Evolutionary conservation across 139 green algal species (phyloP).

Genomic region (Haematococcus lacustris): DNA sequence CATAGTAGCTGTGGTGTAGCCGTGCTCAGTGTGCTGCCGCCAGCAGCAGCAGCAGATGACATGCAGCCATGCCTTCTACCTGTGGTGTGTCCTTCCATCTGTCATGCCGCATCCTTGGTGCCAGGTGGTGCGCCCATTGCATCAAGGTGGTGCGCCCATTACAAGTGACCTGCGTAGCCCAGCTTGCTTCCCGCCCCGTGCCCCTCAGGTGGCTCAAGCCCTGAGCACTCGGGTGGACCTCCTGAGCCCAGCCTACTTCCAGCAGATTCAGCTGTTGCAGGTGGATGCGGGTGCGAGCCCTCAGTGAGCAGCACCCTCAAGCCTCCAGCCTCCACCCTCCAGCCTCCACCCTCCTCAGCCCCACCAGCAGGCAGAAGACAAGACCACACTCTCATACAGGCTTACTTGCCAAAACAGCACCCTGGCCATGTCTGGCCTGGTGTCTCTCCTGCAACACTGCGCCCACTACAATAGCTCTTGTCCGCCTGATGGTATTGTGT

Average conservation of each 20-base stretch:
- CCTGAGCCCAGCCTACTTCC: constrained; percentile 64
- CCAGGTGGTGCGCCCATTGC: neutral
- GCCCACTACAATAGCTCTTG: neutral
- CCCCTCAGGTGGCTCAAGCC: constrained; percentile 36
- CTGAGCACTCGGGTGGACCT: constrained; percentile 80
- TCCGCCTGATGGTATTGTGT: no score
- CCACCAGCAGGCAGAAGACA: neutral
- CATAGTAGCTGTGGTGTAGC: neutral
- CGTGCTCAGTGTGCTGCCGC: neutral
- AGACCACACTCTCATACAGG: neutral
- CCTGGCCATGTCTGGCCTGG: neutral
- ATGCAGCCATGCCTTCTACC: neutral
- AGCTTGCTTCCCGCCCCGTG: neutral
- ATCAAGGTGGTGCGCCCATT: no score
- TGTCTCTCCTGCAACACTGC: neutral
- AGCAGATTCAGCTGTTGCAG: constrained; percentile 51
- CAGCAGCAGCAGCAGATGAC: neutral
- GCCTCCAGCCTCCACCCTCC: no score
- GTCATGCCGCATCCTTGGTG: neutral
- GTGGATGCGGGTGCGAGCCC: no score
- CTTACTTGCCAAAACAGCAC: neutral
- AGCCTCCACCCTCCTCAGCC: no score
- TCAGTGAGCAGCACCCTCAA: no score
- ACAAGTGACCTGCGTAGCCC: neutral
- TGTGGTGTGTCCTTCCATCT: neutral